These are phyloP conservation scores for Penicillium sp. DNA, from an alignment of 2,329 filamentous ascomycete species.

Conservation along the genomic window DNA sequence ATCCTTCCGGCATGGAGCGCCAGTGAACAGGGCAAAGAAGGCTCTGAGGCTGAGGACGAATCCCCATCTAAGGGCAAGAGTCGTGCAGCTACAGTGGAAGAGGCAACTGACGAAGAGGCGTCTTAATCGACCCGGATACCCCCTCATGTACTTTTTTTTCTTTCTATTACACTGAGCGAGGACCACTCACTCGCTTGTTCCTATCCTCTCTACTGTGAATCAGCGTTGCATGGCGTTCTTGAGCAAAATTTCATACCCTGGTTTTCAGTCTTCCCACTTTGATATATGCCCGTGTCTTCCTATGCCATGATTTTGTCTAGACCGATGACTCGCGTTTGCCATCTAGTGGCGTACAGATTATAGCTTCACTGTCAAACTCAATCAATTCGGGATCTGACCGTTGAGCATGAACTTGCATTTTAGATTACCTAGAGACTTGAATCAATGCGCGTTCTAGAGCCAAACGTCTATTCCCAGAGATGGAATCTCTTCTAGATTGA, in stretches of 20 bases:
- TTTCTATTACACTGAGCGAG: conserved; percentile 1
- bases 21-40: neutral
- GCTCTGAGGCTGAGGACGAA: conserved; percentile 16
- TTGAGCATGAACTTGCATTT: neutral
- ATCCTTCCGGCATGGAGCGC: conserved; percentile 20
- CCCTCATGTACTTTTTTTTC: conserved; percentile 13
- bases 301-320: neutral
- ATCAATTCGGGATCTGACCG: neutral
- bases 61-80: conserved; percentile 38
- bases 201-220: conserved; percentile 3
- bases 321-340: conserved; percentile 1
- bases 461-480: neutral
- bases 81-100: conserved; percentile 40
- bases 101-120: conserved; percentile 35
- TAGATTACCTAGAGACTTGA: neutral
- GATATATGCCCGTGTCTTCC: neutral
- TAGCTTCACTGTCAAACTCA: neutral
- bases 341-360: neutral
- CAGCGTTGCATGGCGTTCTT: conserved; percentile 33
- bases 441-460: neutral
- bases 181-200: conserved; percentile 7
- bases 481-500: neutral
- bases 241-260: conserved; percentile 32
- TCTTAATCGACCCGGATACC: conserved; percentile 6
- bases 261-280: conserved; percentile 15